Evolutionary conservation across 2,329 filamentous ascomycete genomes (phyloP).

Genomic region (Rugonectria rugulosa): DNA sequence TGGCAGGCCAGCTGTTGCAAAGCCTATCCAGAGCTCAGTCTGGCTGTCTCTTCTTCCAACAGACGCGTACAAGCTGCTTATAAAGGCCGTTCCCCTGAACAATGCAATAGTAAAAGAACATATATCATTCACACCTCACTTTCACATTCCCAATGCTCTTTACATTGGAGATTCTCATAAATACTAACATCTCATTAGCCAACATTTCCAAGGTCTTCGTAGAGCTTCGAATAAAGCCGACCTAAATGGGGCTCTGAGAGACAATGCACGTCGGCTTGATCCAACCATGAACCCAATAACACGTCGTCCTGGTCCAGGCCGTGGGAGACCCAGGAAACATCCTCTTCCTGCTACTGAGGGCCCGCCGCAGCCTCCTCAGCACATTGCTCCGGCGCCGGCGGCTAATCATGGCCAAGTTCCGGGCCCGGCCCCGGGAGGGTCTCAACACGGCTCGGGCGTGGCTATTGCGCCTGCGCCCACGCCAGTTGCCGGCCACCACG

Average conservation of each 20-base stretch:
- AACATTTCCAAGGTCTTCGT: constrained; percentile 68
- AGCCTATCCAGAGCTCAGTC: background rate
- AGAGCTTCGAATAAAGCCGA: constrained; percentile 63
- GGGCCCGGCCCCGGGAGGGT: background rate
- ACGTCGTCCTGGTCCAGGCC: constrained; percentile 65
- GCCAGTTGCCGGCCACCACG: background rate
- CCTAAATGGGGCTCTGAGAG: constrained; percentile 42
- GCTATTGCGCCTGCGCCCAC: background rate
- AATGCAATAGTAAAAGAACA: no score
- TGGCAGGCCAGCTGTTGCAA: background rate
- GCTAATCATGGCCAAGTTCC: no score
- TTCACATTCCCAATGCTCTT: no score
- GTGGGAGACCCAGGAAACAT: constrained; percentile 61
- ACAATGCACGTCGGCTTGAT: constrained; percentile 52
- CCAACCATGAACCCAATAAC: constrained; percentile 66
- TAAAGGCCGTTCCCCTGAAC: no score
- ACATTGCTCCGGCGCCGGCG: background rate
- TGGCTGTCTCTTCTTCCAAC: background rate
- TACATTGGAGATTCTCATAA: no score
- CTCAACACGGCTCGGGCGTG: background rate
- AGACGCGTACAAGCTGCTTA: no score
- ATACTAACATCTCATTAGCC: constrained; percentile 48
- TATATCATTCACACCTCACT: no score
- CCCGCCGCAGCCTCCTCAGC: background rate
- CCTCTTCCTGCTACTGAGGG: constrained; percentile 31